These are phyloP conservation scores for Talaromyces sp. DNA, from an alignment of 2,329 filamentous ascomycete species.

Conservation along the genomic window DNA sequence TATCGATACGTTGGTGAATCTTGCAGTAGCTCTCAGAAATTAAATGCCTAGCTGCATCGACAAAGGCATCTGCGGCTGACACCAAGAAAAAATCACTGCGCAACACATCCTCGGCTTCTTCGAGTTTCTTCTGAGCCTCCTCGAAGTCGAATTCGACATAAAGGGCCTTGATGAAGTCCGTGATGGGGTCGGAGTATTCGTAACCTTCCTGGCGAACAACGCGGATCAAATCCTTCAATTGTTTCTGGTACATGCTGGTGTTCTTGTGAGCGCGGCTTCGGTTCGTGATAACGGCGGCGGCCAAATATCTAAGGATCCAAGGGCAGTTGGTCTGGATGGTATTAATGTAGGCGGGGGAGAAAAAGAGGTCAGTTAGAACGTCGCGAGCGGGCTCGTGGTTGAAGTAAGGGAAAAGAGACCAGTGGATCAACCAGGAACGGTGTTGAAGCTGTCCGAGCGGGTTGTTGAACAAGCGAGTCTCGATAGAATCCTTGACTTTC, in stretches of 20 bases:
- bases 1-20: slow-evolving; percentile 98
- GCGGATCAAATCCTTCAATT: slow-evolving; percentile 93
- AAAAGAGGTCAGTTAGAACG: slow-evolving; percentile 89
- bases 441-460: slow-evolving; percentile 92
- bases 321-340: slow-evolving; percentile 97
- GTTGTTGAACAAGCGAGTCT: slow-evolving; percentile 94
- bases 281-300: slow-evolving; percentile 92
- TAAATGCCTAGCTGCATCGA: slow-evolving; percentile 89
- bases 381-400: slow-evolving; percentile 93
- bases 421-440: slow-evolving; percentile 96
- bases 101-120: slow-evolving; percentile 84
- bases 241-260: slow-evolving; percentile 88
- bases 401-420: slow-evolving; percentile 98
- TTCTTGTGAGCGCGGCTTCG: slow-evolving; percentile 73
- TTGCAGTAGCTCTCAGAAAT: slow-evolving; percentile 99
- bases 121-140: slow-evolving; percentile 85
- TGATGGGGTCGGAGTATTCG: slow-evolving; percentile 94
- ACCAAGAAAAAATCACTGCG: slow-evolving; percentile 94
- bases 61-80: slow-evolving; percentile 78
- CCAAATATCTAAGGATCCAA: slow-evolving; percentile 92
- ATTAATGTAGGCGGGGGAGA: slow-evolving; percentile 97
- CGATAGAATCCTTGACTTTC: slow-evolving; percentile 88
- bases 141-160: slow-evolving; percentile 98
- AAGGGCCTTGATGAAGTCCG: slow-evolving; percentile 91
- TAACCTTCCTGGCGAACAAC: slow-evolving; percentile 96